Percentiles rank a stretch among this genome's conserved stretches.
Evolutionary conservation across 2,329 filamentous ascomycete species (phyloP).

Genomic region (Graphilbum fragrans): DNA sequence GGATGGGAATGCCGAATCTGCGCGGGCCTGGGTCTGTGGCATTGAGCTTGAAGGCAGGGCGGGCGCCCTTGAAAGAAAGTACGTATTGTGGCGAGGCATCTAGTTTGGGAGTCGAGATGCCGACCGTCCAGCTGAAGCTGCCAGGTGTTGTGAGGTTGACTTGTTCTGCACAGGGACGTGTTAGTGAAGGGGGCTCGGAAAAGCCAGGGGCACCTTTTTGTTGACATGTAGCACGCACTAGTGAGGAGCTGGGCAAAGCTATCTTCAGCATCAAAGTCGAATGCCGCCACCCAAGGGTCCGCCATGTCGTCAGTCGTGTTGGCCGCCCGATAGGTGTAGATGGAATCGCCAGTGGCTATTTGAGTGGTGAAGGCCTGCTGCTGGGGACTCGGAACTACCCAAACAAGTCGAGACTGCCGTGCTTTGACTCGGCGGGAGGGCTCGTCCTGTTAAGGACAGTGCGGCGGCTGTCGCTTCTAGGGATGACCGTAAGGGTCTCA

Average conservation of each 20-base stretch:
- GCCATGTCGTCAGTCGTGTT: not conserved
- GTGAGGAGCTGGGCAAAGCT: constrained; percentile 1
- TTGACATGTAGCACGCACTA: not conserved
- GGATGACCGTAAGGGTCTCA: too few relatives aligned
- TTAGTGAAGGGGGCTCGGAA: too few relatives aligned
- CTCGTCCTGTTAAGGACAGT: too few relatives aligned
- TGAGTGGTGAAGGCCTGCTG: too few relatives aligned
- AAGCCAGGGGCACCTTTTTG: too few relatives aligned
- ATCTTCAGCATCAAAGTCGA: not conserved
- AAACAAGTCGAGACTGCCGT: too few relatives aligned
- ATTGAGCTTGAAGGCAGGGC: constrained; percentile 1
- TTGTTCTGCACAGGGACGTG: too few relatives aligned
- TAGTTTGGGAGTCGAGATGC: constrained; percentile 3
- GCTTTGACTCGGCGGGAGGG: too few relatives aligned
- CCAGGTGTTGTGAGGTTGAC: constrained; percentile 1
- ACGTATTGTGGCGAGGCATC: constrained; percentile 2
- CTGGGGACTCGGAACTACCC: too few relatives aligned
- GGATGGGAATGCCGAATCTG: not conserved
- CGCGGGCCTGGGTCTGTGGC: constrained; percentile 1
- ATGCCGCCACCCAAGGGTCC: constrained; percentile 1
- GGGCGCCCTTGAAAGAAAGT: not conserved
- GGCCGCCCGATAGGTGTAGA: too few relatives aligned
- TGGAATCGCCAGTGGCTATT: too few relatives aligned
- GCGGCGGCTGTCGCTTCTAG: too few relatives aligned
- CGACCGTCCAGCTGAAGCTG: constrained; percentile 5